Percentiles rank a stretch among this genome's conserved stretches.
Evolutionary conservation across 108 stramenopile genomes (phyloP).

Genomic region (Cyclotella choctawhatcheeana): DNA sequence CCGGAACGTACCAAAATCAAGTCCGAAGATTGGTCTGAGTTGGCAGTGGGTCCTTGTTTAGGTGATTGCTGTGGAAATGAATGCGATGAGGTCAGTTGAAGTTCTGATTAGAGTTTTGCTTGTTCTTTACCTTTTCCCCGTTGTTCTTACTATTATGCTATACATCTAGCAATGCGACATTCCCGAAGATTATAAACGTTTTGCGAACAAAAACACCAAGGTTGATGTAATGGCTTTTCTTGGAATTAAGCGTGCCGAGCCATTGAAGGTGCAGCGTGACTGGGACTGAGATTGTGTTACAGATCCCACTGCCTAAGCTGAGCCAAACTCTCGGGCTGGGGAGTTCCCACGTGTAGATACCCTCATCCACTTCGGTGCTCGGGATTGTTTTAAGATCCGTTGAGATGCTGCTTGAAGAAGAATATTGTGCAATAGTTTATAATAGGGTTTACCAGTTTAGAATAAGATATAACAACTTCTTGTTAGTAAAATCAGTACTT

Average conservation of each 20-base stretch:
- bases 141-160: too few relatives aligned
- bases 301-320: too few relatives aligned
- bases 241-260: slow-evolving; percentile 46
- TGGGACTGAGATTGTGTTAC: slow-evolving; percentile 39
- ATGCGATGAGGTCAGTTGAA: slow-evolving; percentile 47
- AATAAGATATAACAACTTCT: not conserved
- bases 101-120: too few relatives aligned
- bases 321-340: too few relatives aligned
- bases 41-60: slow-evolving; percentile 20
- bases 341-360: too few relatives aligned
- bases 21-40: slow-evolving; percentile 1
- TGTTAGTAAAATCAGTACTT: too few relatives aligned
- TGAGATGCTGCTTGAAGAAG: too few relatives aligned
- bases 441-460: not conserved
- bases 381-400: too few relatives aligned
- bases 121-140: too few relatives aligned
- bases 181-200: slow-evolving; percentile 43
- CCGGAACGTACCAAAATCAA: not conserved
- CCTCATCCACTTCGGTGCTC: too few relatives aligned
- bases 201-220: slow-evolving; percentile 9
- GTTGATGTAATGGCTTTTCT: slow-evolving; percentile 53
- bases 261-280: slow-evolving; percentile 33
- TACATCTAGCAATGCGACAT: slow-evolving; percentile 59
- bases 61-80: slow-evolving; percentile 44
- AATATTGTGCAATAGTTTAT: slow-evolving; percentile 7